Conservation (phyloP, 768 basidiomycete genomes). For the Punctularia strigosozonata region DNA sequence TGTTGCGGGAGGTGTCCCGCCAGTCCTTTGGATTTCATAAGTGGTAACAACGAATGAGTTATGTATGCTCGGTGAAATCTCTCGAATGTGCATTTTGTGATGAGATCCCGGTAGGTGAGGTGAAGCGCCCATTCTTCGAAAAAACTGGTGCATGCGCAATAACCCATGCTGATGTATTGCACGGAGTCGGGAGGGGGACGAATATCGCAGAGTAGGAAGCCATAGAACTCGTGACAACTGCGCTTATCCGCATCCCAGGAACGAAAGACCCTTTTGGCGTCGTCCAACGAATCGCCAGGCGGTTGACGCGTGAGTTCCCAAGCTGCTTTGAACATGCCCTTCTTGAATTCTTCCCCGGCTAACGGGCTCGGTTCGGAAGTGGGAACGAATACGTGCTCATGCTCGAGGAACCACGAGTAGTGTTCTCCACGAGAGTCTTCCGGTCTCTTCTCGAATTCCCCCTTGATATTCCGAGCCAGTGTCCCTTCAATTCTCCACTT, state of each 20-base stretch:
- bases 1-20: background rate
- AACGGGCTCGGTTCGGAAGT: slow-evolving; percentile 1
- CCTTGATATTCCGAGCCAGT: slow-evolving; percentile 22
- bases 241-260: background rate
- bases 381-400: slow-evolving; percentile 20
- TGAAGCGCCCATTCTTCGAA: slow-evolving; percentile 1
- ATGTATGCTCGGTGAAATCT: slow-evolving; percentile 20
- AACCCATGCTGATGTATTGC: slow-evolving; percentile 9
- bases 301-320: slow-evolving; percentile 3
- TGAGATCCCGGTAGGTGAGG: slow-evolving; percentile 13
- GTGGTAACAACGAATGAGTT: slow-evolving; percentile 12
- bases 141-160: slow-evolving; percentile 4
- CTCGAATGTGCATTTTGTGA: slow-evolving; percentile 20
- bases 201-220: background rate
- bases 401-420: slow-evolving; percentile 25
- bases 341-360: background rate
- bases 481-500: slow-evolving; percentile 21
- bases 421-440: slow-evolving; percentile 14
- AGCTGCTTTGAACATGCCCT: slow-evolving; percentile 2
- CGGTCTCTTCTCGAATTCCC: slow-evolving; percentile 15
- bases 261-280: too few species aligned
- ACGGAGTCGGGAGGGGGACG: background rate
- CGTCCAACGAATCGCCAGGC: background rate
- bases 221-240: background rate
- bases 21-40: slow-evolving; percentile 15